Conservation (phyloP, 2,329 filamentous ascomycete species). For the Leptographium flavum region DNA sequence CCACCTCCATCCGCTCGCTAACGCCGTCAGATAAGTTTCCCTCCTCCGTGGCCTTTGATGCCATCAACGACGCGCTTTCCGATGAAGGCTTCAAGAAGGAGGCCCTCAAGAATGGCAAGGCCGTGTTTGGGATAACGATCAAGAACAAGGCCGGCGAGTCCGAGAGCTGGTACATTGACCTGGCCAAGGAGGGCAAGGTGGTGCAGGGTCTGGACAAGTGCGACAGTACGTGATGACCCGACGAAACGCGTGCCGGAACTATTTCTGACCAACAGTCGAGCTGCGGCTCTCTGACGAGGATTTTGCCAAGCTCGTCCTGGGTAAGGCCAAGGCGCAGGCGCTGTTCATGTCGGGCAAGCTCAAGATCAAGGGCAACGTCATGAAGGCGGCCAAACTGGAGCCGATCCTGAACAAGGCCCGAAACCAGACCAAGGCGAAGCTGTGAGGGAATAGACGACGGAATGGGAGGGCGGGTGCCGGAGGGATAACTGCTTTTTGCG, state of each 20-base stretch:
- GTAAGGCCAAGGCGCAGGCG: constrained; percentile 87
- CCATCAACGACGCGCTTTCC: constrained; percentile 60
- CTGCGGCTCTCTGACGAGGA: constrained; percentile 71
- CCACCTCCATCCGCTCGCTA: not conserved
- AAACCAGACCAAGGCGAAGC: constrained; percentile 54
- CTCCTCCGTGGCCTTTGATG: constrained; percentile 80
- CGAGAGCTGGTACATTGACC: constrained; percentile 86
- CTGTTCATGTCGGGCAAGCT: constrained; percentile 98
- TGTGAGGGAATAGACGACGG: too few species aligned
- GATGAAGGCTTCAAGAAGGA: constrained; percentile 61
- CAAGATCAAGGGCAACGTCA: constrained; percentile 95
- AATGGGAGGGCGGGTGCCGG: too few species aligned
- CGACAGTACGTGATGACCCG: constrained; percentile 51
- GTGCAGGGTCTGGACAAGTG: constrained; percentile 69
- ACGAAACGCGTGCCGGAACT: too few species aligned
- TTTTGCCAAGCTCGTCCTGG: constrained; percentile 68
- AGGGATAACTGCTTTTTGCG: too few species aligned
- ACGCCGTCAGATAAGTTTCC: constrained; percentile 60
- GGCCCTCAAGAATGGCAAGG: constrained; percentile 77
- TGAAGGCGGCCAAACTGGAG: constrained; percentile 97
- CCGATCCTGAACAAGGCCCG: constrained; percentile 82
- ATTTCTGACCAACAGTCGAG: too few species aligned
- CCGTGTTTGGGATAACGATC: constrained; percentile 79
- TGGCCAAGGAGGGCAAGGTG: constrained; percentile 79
- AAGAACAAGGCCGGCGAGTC: constrained; percentile 75